Conservation (phyloP, 768 basidiomycete genomes). For the Leccinum aurantiacum region DNA sequence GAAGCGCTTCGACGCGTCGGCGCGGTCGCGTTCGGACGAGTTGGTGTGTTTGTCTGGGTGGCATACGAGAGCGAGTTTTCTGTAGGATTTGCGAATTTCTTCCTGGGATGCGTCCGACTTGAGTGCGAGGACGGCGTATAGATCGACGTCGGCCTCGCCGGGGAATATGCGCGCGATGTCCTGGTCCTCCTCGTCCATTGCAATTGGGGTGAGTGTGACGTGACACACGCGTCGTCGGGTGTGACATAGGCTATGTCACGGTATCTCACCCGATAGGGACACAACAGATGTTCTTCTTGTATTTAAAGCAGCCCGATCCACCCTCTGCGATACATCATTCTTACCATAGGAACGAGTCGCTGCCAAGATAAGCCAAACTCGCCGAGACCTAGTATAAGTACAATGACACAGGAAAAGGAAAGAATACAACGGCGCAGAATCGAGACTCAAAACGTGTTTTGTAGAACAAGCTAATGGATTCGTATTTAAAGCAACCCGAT, state of each 20-base stretch:
- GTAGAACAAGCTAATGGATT: neutral
- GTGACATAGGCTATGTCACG: too few species aligned
- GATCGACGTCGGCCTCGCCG: constrained; percentile 65
- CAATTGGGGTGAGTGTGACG: neutral
- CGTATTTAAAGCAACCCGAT: neutral
- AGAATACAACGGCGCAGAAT: too few species aligned
- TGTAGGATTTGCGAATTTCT: constrained; percentile 82
- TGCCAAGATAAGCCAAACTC: too few species aligned
- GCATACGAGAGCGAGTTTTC: constrained; percentile 72
- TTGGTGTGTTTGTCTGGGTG: constrained; percentile 90
- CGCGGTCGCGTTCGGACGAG: constrained; percentile 57
- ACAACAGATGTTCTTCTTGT: neutral
- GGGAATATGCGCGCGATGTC: constrained; percentile 71
- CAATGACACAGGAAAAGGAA: too few species aligned
- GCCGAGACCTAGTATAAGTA: too few species aligned
- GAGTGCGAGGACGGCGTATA: constrained; percentile 74
- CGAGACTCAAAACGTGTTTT: too few species aligned
- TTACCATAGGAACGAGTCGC: constrained; percentile 1
- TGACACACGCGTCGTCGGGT: constrained; percentile 1
- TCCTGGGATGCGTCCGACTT: constrained; percentile 53
- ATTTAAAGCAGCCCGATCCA: neutral
- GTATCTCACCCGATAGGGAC: neutral
- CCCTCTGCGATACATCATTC: neutral
- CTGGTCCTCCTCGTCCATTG: constrained; percentile 78
- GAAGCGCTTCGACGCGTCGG: constrained; percentile 74